Evolutionary conservation across 2,329 filamentous ascomycete species (phyloP).

Genomic region (Colletotrichum ledebouriae): DNA sequence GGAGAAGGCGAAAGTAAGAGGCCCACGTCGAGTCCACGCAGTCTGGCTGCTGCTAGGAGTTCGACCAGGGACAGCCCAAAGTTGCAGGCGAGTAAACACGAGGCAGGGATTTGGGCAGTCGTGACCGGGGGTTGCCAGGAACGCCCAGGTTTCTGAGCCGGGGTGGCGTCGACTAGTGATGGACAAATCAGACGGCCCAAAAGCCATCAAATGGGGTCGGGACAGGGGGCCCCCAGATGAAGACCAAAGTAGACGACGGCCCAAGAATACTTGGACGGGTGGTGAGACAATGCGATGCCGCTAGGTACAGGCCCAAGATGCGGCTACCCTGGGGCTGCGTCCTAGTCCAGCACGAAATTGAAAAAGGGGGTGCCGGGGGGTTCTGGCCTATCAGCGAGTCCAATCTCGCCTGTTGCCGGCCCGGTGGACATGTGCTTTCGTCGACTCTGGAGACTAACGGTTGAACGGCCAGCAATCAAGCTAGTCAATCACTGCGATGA

Average conservation of each 20-base stretch:
- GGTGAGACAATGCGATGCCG: slow-evolving; percentile 41
- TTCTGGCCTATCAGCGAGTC: slow-evolving; percentile 35
- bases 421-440: not conserved
- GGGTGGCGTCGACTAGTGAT: slow-evolving; percentile 30
- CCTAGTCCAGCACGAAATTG: slow-evolving; percentile 40
- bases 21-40: slow-evolving; percentile 2
- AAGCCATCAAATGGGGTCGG: slow-evolving; percentile 12
- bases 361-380: slow-evolving; percentile 39
- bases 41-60: slow-evolving; percentile 19
- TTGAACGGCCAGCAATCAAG: slow-evolving; percentile 33
- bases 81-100: slow-evolving; percentile 42
- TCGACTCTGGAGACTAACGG: slow-evolving; percentile 20
- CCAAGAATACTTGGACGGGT: slow-evolving; percentile 39
- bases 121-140: slow-evolving; percentile 31
- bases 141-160: slow-evolving; percentile 12
- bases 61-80: slow-evolving; percentile 34
- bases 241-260: slow-evolving; percentile 38
- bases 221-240: slow-evolving; percentile 24
- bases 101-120: slow-evolving; percentile 40
- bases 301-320: slow-evolving; percentile 38
- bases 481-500: slow-evolving; percentile 23
- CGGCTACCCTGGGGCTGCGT: slow-evolving; percentile 39
- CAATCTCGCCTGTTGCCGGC: slow-evolving; percentile 36
- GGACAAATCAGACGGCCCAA: slow-evolving; percentile 36
- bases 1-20: slow-evolving; percentile 39